Base-by-base conservation (phyloP, 2,329 filamentous ascomycete genomes). In the Aspergillus quadricinctus region DNA sequence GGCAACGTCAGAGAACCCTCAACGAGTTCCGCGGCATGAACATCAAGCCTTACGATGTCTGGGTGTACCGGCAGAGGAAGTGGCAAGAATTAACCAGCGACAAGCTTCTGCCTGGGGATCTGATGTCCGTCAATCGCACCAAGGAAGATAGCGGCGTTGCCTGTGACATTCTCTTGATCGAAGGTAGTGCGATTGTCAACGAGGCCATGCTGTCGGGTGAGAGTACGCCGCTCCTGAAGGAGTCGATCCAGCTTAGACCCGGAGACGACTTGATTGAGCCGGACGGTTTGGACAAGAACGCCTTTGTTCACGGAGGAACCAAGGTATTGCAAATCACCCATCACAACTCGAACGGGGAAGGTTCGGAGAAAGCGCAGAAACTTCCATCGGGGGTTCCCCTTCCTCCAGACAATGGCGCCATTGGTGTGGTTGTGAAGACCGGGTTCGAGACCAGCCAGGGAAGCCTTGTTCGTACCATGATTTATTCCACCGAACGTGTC, bases 121-220 rank as follows among this genome's bases (percentile, higher is more conserved):
- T 99, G 48, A 92, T 93, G 50, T 97, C 93, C 10, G 92, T 95
- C 27, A 88, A 88, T 58, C 87, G 94, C 55, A 97, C 93, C 54
- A 97, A 96, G 79, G 95, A 99, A 72, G 94, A 99, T 67, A 89
- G 92, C 59, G 94, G 94, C 56, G 92, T 99, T 55, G 93, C 94
- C 35, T 99, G 94, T 74, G 94, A 99, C 72, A 96, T 99, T 88
- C 80, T 99, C 52, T 77, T 99, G 49, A 88, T 99, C 29, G 92
- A 97, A 73, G 95, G 94, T 29, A 92, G 91, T 54, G 93, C 90
- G 8, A 99, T 99, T 71, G 94, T 99, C 67, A 99, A 99, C 77
- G 94, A 99, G 77, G 95, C 95, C 60, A 99, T 99, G 94, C 83
- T 99, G 66, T 99, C 94, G 3, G 94, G 94, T 61, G 94, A 99